Percentiles rank a stretch among this genome's conserved stretches.
These are phyloP conservation scores for Skeletonema marinoi DNA, from an alignment of 108 stramenopile species.

Conservation along the genomic window DNA sequence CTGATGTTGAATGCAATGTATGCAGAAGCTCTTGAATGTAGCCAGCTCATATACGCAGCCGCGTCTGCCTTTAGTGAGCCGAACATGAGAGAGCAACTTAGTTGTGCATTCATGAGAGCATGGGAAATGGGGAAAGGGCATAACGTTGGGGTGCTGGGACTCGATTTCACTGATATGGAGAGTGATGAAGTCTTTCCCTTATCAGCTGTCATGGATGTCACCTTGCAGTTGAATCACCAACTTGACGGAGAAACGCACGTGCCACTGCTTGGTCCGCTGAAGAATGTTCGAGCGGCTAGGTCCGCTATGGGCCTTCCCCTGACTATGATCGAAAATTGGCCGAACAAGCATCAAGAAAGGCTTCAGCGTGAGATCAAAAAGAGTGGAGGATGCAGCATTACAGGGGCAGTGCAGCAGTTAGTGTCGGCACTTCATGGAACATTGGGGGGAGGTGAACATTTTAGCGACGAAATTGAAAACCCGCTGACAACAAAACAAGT, in stretches of 20 bases:
- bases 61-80: conserved; percentile 33
- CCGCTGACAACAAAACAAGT: conserved; percentile 11
- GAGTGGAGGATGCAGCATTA: background rate
- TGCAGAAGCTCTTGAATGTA: conserved; percentile 35
- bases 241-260: conserved; percentile 44
- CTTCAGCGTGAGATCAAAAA: conserved; percentile 22
- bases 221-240: conserved; percentile 26
- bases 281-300: conserved; percentile 16
- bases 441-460: conserved; percentile 1
- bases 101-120: conserved; percentile 20
- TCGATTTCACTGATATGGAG: conserved; percentile 31
- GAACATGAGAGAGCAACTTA: conserved; percentile 21
- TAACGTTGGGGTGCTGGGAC: conserved; percentile 18
- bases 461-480: conserved; percentile 14
- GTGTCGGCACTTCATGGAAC: conserved; percentile 27
- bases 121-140: conserved; percentile 3
- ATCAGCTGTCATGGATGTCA: conserved; percentile 15
- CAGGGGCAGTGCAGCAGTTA: conserved; percentile 28
- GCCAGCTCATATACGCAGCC: conserved; percentile 25
- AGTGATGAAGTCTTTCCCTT: conserved; percentile 4
- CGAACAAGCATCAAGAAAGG: conserved; percentile 27
- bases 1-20: conserved; percentile 30
- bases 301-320: conserved; percentile 27
- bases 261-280: conserved; percentile 18
- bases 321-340: conserved; percentile 36